These are phyloP conservation scores for Cyclotella cryptica DNA, from an alignment of 108 stramenopile genomes.

Conservation along the genomic window DNA sequence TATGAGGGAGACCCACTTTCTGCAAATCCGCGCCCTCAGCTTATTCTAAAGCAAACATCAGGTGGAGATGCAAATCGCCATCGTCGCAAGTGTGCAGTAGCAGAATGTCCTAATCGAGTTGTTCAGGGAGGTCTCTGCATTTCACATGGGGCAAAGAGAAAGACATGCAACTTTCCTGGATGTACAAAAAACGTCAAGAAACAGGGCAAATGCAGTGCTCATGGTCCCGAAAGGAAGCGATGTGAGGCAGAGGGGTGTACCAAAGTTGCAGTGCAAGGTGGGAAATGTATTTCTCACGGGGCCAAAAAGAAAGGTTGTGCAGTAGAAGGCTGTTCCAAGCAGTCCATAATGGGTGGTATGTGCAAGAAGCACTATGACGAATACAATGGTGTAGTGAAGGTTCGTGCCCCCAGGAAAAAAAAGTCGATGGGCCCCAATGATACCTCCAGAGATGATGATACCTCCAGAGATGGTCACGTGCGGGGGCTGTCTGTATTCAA, in stretches of 20 bases:
- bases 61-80: slow-evolving; percentile 55
- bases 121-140: slow-evolving; percentile 92
- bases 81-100: slow-evolving; percentile 84
- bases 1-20: background rate
- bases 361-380: slow-evolving; percentile 91
- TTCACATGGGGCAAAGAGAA: slow-evolving; percentile 85
- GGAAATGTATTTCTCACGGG: slow-evolving; percentile 88
- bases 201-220: slow-evolving; percentile 83
- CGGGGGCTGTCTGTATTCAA: slow-evolving; percentile 43
- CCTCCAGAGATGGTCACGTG: slow-evolving; percentile 15
- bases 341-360: slow-evolving; percentile 87
- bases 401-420: slow-evolving; percentile 25
- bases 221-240: slow-evolving; percentile 86
- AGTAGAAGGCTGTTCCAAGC: slow-evolving; percentile 75
- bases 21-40: background rate
- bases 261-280: slow-evolving; percentile 90
- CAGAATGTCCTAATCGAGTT: slow-evolving; percentile 80
- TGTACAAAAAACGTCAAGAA: slow-evolving; percentile 91
- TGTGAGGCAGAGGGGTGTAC: slow-evolving; percentile 74
- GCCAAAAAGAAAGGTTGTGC: slow-evolving; percentile 87
- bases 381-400: slow-evolving; percentile 31
- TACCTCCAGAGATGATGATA: background rate
- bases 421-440: slow-evolving; percentile 1
- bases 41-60: slow-evolving; percentile 1
- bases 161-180: slow-evolving; percentile 80